Base-by-base conservation (phyloP, 768 basidiomycete species). In the Boletus patriciae region DNA sequence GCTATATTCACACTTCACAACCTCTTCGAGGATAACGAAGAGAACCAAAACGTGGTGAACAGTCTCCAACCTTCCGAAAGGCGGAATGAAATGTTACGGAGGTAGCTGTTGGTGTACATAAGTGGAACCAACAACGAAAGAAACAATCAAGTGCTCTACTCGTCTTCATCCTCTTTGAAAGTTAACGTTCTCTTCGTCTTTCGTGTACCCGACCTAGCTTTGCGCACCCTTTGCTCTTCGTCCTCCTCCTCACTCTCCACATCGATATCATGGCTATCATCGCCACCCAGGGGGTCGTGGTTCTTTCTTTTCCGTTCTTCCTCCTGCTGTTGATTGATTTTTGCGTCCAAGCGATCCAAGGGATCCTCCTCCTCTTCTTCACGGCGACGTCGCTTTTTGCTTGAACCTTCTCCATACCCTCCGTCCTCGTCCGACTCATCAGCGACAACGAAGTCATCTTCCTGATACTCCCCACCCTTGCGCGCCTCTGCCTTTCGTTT, bases 1-100 rank as follows among this genome's bases (percentile, higher is more conserved):
- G 93, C 94, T 3, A 83, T 98, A 41, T 86, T 97, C 61, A 81
- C 92, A 19, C 77, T 97, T 19, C 83, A 84, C 43, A 92, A 90
- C 70, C 71, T 96, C 12, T 78, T 98, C 54, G 78, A 87, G 61
- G 77, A 79, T 37, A 97, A 97, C 69, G 59, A 72, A 29, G 88
- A 87, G 57, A 97, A 92, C 63, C 93, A 98, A 72, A 80, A 78
- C 3, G 77, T 92, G 41, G 87, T 98, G 46, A 81, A 86, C 55
- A 82, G 82, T 52, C 82, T 94, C 59, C 82, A 85, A 66, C 87
- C 87, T 27, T 74, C 80, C 19, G 77, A 78, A 54, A 76, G 80
- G 53, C 84, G 85, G 78, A 81, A 80, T 55, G 85, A 85, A 25
- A 75, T 83, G 33, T 67, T 87, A 54, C 76, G 70, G 60, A 52